Evolutionary conservation across 495 filamentous ascomycete species (phyloP), one percentile per base, ranked within the genome.

Genomic region (Penicillium lagena): DNA sequence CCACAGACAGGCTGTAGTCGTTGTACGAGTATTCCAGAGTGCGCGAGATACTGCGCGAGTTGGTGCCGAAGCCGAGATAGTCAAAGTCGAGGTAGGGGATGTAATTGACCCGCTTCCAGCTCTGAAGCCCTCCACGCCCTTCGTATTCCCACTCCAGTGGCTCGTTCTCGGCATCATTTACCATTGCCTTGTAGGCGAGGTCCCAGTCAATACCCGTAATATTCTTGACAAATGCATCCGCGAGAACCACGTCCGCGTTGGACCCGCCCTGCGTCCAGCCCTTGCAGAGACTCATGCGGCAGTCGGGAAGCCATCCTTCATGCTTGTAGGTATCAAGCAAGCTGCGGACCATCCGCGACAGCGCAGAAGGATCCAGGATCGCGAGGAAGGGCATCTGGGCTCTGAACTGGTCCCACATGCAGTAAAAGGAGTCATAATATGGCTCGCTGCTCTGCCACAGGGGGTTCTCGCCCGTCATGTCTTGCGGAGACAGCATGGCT

Each of bases 371-470:
- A 56, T 89, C 86, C 6, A 82, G 47, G 27, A 90, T 67, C 4
- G 80, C 89, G 27, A 90, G 62, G 12, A 90, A 71, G 7, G 82
- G 83, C 40, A 86, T 79, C 36, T 84, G 80, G 12, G 77, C 79
- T 2, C 86, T 70, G 52, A 86, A 90, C 7, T 75, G 75, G 54
- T 90, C 86, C 86, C 85, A 89, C 11, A 83, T 62, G 49, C 81
- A 89, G 53, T 89, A 90, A 40, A 81, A 87, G 1, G 79, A 84
- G 54, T 90, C 86, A 53, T 81, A 90, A 46, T 90, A 89, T 4
- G 86, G 85, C 63, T 89, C 85, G 15, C 66, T 70, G 32, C 78
- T 85, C 7, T 77, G 47, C 82, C 85, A 90, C 1, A 82, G 51
- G 4, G 84, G 85, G 45, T 89, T 90, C 58, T 90, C 85, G 0